Conservation (phyloP, 192 early-diverging fungal genomes). For the Backusella parvicylindrica region DNA sequence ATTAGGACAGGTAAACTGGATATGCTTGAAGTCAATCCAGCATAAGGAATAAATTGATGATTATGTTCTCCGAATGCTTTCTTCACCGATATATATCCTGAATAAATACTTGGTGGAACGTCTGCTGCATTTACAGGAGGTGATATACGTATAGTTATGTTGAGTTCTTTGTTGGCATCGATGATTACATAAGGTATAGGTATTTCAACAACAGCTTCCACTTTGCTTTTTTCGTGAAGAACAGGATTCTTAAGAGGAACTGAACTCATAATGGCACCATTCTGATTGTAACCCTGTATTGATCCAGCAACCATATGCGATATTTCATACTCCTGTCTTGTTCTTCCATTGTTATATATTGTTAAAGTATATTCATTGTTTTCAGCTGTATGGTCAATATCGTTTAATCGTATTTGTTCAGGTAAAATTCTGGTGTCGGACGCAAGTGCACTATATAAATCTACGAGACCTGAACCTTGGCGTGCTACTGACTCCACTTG, state of each 20-base stretch:
- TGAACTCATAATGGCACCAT: not conserved
- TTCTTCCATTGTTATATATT: slow-evolving; percentile 38
- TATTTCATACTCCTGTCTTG: slow-evolving; percentile 30
- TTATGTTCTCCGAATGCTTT: not conserved
- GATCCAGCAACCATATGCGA: slow-evolving; percentile 38
- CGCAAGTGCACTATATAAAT: slow-evolving; percentile 58
- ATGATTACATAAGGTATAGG: slow-evolving; percentile 26
- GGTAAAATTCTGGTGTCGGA: slow-evolving; percentile 53
- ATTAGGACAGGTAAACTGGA: slow-evolving; percentile 16
- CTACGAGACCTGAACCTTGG: slow-evolving; percentile 75
- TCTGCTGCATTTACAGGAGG: slow-evolving; percentile 35
- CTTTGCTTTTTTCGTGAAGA: not conserved
- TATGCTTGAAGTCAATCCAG: slow-evolving; percentile 19
- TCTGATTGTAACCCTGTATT: slow-evolving; percentile 34
- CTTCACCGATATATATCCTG: slow-evolving; percentile 40
- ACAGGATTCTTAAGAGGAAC: slow-evolving; percentile 30
- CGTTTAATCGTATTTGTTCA: slow-evolving; percentile 52
- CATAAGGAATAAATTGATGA: slow-evolving; percentile 23
- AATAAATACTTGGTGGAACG: slow-evolving; percentile 41
- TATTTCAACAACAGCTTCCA: slow-evolving; percentile 37
- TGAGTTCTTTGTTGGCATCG: slow-evolving; percentile 21
- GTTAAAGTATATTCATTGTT: slow-evolving; percentile 35
- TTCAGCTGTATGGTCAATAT: slow-evolving; percentile 31
- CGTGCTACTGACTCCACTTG: slow-evolving; percentile 55
- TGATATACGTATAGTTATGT: slow-evolving; percentile 35